Base-by-base conservation (phyloP, 2,329 filamentous ascomycete genomes). In the Beauveria varroae region DNA sequence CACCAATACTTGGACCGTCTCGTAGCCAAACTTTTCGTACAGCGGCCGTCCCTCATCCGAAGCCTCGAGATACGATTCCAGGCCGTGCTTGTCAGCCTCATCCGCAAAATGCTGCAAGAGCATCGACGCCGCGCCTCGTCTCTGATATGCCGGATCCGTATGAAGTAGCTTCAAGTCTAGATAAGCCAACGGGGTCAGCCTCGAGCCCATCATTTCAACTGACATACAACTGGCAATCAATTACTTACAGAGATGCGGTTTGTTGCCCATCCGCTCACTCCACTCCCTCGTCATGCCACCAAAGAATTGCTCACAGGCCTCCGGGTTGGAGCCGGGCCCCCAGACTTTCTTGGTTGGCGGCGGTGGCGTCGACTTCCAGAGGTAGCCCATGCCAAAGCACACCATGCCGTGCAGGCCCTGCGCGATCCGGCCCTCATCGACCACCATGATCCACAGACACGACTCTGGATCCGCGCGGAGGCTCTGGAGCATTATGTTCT, bases 31-130 rank as follows among this genome's bases (percentile, higher is more conserved):
- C 64, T 69, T 73, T 60, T 70, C 68, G 57, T 77, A 77, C 22
- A 77, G 63, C 1, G 61, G 57, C 7, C 65, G 68, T 0, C 73
- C 75, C 6, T 71, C 65, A 0, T 63, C 58, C 0, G 74, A 72
- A 0, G 75, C 69, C 65, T 78, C 75, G 18, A 77, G 68, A 54
- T 72, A 76, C 0, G 67, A 66, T 3, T 72, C 69, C n/a, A 77
- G 61, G 5, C 71, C 70, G 2, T 75, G 68, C 10, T 68, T 63
- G 53, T 75, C 73, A 18, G 75, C 73, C 64, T 76, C 69, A 9
- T 69, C 68, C n/a, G 69, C 66, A 3, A 71, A 71, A 69, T 70
- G 74, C 34, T 68, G 62, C 51, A 78, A 59, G 62, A 76, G 64
- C 65, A 75, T 64, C 22, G 67, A 65, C 2, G 67, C 74, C 14